phyloP scores from a whole-genome alignment of 2,329 filamentous ascomycete species.

The Thyridium curvatum region DNA sequence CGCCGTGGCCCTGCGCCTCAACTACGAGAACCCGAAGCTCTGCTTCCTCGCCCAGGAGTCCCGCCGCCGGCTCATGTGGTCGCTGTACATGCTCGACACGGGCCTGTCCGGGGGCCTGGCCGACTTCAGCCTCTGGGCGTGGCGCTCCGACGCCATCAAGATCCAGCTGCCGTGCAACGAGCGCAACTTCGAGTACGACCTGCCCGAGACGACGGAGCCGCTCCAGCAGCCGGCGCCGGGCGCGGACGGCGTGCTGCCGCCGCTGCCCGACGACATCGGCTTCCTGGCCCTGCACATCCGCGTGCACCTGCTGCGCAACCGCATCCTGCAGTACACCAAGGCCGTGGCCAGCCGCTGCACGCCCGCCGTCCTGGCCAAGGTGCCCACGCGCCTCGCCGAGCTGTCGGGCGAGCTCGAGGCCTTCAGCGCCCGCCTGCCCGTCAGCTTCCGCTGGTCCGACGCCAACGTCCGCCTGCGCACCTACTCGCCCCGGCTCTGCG shows the following conservation, averaged over 20 bases:
- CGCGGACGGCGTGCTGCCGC: slow-evolving; percentile 32
- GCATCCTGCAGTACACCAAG: slow-evolving; percentile 48
- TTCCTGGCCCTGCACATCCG: slow-evolving; percentile 51
- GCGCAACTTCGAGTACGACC: slow-evolving; percentile 49
- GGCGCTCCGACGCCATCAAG: slow-evolving; percentile 30
- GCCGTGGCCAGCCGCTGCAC: slow-evolving; percentile 23
- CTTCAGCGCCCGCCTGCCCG: slow-evolving; percentile 46
- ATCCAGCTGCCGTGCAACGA: slow-evolving; percentile 44
- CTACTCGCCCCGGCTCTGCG: slow-evolving; percentile 50
- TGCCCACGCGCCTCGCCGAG: slow-evolving; percentile 41
- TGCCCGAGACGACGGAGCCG: slow-evolving; percentile 47
- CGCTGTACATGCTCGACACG: slow-evolving; percentile 40
- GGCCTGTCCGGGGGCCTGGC: slow-evolving; percentile 38
- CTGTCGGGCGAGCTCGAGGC: slow-evolving; percentile 38
- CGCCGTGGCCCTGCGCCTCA: slow-evolving; percentile 41
- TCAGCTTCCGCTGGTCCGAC: slow-evolving; percentile 52
- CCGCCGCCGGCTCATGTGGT: slow-evolving; percentile 40
- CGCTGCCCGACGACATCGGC: slow-evolving; percentile 45
- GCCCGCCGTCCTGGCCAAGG: slow-evolving; percentile 34
- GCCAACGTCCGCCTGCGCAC: slow-evolving; percentile 48
- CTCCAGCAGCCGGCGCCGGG: slow-evolving; percentile 36
- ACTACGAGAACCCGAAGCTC: slow-evolving; percentile 38
- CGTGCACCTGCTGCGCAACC: slow-evolving; percentile 47
- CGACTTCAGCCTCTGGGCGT: slow-evolving; percentile 38
- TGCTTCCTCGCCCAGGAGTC: slow-evolving; percentile 38